These are phyloP conservation scores for Penicillium waksmanii DNA, from an alignment of 495 filamentous ascomycete species.

Conservation along the genomic window DNA sequence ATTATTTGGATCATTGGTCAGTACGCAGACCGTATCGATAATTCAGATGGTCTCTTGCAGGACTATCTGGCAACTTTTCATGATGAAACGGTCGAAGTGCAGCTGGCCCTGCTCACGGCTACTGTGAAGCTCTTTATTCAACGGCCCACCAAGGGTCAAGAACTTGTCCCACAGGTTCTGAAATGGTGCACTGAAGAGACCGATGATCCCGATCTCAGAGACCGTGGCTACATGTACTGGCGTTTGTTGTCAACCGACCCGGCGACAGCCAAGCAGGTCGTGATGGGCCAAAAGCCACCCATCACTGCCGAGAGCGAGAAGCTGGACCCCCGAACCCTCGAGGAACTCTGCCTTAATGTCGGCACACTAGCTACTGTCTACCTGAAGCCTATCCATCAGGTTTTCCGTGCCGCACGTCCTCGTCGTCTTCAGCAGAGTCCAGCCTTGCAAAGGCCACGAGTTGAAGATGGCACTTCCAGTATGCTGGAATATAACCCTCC, in stretches of 20 bases:
- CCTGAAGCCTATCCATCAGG: slow-evolving; percentile 94
- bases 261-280: slow-evolving; percentile 78
- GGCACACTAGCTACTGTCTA: slow-evolving; percentile 97
- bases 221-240: slow-evolving; percentile 99
- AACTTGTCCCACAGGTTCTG: slow-evolving; percentile 91
- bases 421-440: slow-evolving; percentile 78
- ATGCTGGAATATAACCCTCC: slow-evolving; percentile 37
- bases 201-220: slow-evolving; percentile 94
- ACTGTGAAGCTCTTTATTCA: slow-evolving; percentile 99
- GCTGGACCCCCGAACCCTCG: slow-evolving; percentile 85
- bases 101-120: slow-evolving; percentile 91
- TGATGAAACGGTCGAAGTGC: slow-evolving; percentile 93
- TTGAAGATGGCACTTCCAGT: slow-evolving; percentile 49
- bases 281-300: slow-evolving; percentile 96
- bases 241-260: slow-evolving; percentile 94
- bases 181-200: slow-evolving; percentile 99
- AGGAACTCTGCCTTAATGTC: slow-evolving; percentile 96
- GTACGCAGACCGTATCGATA: slow-evolving; percentile 96
- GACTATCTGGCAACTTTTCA: slow-evolving; percentile 93
- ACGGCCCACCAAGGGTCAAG: slow-evolving; percentile 90
- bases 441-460: slow-evolving; percentile 72
- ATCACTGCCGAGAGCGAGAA: slow-evolving; percentile 97
- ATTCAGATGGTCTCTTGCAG: slow-evolving; percentile 89
- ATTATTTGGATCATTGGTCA: slow-evolving; percentile 99
- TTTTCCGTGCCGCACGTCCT: slow-evolving; percentile 90